Conservation (phyloP, 805 yeast genomes). For the Ogataea degrootiae region DNA sequence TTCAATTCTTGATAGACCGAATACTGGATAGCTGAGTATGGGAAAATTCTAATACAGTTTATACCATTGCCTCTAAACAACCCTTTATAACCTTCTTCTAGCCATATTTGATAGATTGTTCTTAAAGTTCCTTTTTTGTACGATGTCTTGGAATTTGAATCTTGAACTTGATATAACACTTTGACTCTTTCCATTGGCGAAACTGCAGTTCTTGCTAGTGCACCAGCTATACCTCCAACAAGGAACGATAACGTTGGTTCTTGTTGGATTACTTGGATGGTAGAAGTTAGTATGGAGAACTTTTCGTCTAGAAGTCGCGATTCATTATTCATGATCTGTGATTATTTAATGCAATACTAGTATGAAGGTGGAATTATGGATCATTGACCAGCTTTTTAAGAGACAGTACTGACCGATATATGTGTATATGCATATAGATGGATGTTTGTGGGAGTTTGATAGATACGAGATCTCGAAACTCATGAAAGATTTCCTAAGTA, state of each 20-base stretch:
- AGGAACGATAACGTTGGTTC: conserved; percentile 61
- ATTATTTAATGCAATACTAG: too few species aligned
- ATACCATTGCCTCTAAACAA: conserved; percentile 86
- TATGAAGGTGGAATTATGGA: too few species aligned
- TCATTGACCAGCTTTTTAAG: too few species aligned
- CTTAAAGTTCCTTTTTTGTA: conserved; percentile 65
- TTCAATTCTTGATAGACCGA: conserved; percentile 71
- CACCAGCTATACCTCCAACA: conserved; percentile 78
- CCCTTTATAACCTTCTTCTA: conserved; percentile 90
- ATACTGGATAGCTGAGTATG: conserved; percentile 93
- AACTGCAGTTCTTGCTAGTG: conserved; percentile 81
- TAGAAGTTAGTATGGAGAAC: not conserved
- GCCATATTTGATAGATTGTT: conserved; percentile 73
- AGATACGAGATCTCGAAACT: too few species aligned
- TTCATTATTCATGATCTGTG: too few species aligned
- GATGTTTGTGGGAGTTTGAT: too few species aligned
- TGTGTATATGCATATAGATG: too few species aligned
- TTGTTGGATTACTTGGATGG: conserved; percentile 24
- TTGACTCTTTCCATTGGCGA: conserved; percentile 95
- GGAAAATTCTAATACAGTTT: conserved; percentile 86
- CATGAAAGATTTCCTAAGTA: too few species aligned
- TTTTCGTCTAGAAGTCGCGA: too few species aligned
- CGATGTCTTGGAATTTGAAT: conserved; percentile 31
- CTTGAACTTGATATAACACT: conserved; percentile 86
- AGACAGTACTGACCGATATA: too few species aligned